Conservation (phyloP, 2,329 filamentous ascomycete genomes). For the Coniochaeta sp. region DNA sequence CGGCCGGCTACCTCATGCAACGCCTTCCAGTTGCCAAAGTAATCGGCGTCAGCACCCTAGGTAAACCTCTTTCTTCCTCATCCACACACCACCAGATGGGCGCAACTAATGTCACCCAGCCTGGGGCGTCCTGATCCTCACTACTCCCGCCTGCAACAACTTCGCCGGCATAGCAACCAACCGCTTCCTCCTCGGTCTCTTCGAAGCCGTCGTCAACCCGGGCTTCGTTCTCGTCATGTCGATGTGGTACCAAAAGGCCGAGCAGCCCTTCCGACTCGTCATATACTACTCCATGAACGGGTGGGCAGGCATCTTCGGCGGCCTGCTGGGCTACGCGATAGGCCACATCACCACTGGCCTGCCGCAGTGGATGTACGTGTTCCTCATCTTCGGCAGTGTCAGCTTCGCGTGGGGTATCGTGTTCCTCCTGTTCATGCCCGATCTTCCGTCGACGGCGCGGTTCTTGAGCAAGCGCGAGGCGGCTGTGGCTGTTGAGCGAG, state of each 20-base stretch:
- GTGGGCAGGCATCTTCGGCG: constrained; percentile 55
- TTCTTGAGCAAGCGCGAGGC: constrained; percentile 53
- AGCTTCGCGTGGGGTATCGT: constrained; percentile 48
- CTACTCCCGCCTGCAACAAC: constrained; percentile 42
- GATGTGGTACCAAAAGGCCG: constrained; percentile 41
- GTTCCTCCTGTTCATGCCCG: constrained; percentile 52
- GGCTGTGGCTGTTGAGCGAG: constrained; percentile 44
- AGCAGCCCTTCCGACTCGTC: constrained; percentile 45
- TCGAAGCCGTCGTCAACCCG: constrained; percentile 51
- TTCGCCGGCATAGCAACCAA: constrained; percentile 49
- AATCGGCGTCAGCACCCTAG: constrained; percentile 32
- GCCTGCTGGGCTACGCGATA: constrained; percentile 49
- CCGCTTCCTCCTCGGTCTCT: constrained; percentile 48
- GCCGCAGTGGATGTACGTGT: constrained; percentile 49
- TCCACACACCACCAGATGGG: neutral
- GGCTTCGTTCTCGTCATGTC: constrained; percentile 49
- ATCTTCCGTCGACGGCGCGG: constrained; percentile 54
- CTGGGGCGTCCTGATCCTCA: constrained; percentile 42
- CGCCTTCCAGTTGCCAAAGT: constrained; percentile 41
- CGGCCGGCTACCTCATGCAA: constrained; percentile 37
- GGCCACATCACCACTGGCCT: constrained; percentile 49
- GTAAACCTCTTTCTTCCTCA: neutral
- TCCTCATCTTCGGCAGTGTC: constrained; percentile 51
- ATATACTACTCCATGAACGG: constrained; percentile 50
- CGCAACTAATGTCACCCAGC: too few relatives aligned